Conservation (phyloP, 352 stramenopile species). For the Phytophthora aleatoria region DNA sequence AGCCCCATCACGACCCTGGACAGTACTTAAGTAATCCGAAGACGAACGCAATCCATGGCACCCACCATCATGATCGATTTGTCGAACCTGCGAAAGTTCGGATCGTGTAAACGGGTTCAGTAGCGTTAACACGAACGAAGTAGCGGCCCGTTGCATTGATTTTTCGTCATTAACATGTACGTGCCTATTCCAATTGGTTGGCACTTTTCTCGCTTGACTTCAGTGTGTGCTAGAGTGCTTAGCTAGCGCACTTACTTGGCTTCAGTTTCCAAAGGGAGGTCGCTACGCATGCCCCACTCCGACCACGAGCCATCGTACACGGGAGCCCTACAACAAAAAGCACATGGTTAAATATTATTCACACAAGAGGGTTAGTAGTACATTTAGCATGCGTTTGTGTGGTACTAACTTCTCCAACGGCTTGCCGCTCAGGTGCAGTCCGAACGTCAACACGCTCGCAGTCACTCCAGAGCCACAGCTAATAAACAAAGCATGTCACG, state of each 20-base stretch:
- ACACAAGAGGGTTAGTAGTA: neutral
- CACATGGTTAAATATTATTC: neutral
- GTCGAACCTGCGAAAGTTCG: slow-evolving; percentile 19
- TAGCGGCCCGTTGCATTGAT: slow-evolving; percentile 11
- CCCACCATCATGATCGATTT: slow-evolving; percentile 24
- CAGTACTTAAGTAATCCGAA: slow-evolving; percentile 6
- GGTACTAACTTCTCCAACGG: slow-evolving; percentile 65
- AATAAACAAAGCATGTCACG: slow-evolving; percentile 15
- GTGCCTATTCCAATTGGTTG: too few species aligned
- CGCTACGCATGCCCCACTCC: slow-evolving; percentile 76
- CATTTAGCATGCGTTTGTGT: neutral
- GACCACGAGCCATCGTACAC: slow-evolving; percentile 93
- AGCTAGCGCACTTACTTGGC: slow-evolving; percentile 8
- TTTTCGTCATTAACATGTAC: neutral
- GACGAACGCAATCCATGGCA: slow-evolving; percentile 12
- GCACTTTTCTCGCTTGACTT: too few species aligned
- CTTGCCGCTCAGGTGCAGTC: slow-evolving; percentile 66
- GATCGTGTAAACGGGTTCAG: slow-evolving; percentile 20
- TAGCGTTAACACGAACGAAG: slow-evolving; percentile 5
- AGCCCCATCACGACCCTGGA: too few species aligned
- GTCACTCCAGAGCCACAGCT: slow-evolving; percentile 82
- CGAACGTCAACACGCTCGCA: slow-evolving; percentile 66
- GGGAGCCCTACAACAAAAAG: slow-evolving; percentile 38
- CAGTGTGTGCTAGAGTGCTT: neutral
- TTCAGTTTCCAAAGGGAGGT: slow-evolving; percentile 56